These are phyloP conservation scores for Furculomyces boomerangus DNA, from an alignment of 371 early-diverging fungal genomes.

Conservation along the genomic window DNA sequence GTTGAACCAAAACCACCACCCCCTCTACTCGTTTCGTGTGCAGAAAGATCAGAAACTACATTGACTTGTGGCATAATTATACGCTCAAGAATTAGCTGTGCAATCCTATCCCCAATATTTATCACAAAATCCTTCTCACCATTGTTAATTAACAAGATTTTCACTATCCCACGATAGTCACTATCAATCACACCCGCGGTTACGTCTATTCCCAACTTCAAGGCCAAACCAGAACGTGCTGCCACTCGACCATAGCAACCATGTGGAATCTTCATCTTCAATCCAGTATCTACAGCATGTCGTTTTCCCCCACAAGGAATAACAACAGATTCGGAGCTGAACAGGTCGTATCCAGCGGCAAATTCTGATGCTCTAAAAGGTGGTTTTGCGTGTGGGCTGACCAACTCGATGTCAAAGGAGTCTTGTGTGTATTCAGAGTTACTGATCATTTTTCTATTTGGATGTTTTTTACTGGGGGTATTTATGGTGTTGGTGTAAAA, in stretches of 20 bases:
- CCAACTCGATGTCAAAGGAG: not conserved
- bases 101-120: constrained; percentile 84
- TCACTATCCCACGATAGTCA: constrained; percentile 78
- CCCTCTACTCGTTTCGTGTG: constrained; percentile 57
- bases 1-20: constrained; percentile 88
- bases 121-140: constrained; percentile 55
- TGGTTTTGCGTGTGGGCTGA: constrained; percentile 39
- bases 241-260: constrained; percentile 83
- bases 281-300: constrained; percentile 16
- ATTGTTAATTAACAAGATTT: constrained; percentile 85
- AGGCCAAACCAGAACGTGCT: constrained; percentile 80
- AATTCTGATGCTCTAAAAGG: constrained; percentile 60
- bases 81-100: constrained; percentile 85
- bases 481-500: too few relatives aligned
- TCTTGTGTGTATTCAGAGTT: too few relatives aligned
- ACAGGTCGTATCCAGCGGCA: constrained; percentile 95
- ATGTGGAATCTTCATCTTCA: constrained; percentile 12
- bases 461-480: too few relatives aligned
- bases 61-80: constrained; percentile 63
- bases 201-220: constrained; percentile 80
- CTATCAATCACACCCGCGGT: constrained; percentile 95
- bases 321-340: constrained; percentile 32
- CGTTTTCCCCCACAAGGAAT: constrained; percentile 12
- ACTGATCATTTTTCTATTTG: too few relatives aligned
- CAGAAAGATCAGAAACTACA: constrained; percentile 42